Percentiles rank a stretch among this genome's conserved stretches.
Evolutionary conservation across 1,284 basidiomycete genomes (phyloP).

Genomic region (Puccinia horiana): DNA sequence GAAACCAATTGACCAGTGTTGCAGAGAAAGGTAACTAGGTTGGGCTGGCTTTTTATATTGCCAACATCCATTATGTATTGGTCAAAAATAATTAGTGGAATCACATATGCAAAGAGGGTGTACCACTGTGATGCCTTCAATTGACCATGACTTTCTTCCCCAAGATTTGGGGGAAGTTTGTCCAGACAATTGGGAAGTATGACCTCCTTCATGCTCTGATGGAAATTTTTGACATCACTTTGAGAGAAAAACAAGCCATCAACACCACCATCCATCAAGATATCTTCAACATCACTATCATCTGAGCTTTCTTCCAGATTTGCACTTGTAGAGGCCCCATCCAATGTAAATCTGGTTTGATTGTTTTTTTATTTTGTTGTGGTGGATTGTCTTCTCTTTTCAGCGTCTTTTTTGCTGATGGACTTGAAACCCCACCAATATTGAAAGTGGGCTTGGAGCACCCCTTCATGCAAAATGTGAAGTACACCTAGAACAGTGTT

Average conservation of each 20-base stretch:
- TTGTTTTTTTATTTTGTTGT: not conserved
- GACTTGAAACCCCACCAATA: constrained; percentile 11
- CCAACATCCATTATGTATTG: not conserved
- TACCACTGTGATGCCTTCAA: constrained; percentile 26
- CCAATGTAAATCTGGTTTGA: not conserved
- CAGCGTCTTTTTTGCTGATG: not conserved
- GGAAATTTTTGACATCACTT: constrained; percentile 3
- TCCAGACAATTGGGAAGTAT: not conserved
- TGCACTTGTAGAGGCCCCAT: not conserved
- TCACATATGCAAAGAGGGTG: constrained; percentile 8
- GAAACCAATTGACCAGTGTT: constrained; percentile 14
- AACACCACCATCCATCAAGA: not conserved
- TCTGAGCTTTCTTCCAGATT: not conserved
- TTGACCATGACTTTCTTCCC: not conserved
- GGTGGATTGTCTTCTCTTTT: not conserved
- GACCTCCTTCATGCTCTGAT: not conserved
- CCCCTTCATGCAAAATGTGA: constrained; percentile 25
- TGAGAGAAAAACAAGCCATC: not conserved
- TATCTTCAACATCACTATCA: not conserved
- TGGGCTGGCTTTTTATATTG: not conserved
- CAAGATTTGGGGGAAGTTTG: constrained; percentile 18
- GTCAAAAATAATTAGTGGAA: constrained; percentile 26
- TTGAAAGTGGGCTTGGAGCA: not conserved
- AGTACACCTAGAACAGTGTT: constrained; percentile 1
- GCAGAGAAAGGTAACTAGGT: not conserved